Percentiles rank a stretch among this genome's conserved stretches.
Evolutionary conservation across 352 stramenopile genomes (phyloP).

Genomic region (Phytophthora podocarpi): DNA sequence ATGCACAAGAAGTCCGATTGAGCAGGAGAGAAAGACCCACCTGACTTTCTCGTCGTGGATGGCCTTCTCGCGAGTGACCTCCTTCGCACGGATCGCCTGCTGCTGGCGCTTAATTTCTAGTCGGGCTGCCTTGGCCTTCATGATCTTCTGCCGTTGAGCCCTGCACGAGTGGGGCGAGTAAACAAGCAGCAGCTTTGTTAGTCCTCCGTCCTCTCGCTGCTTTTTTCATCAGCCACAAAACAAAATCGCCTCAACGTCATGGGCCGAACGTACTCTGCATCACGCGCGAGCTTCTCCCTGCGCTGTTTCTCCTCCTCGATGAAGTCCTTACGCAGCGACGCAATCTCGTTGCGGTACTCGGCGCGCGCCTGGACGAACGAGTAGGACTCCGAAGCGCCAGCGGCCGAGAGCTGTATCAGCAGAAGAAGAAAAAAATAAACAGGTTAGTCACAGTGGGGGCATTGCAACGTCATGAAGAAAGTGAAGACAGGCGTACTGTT

Average conservation of each 20-base stretch:
- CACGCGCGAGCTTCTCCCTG: slow-evolving; percentile 79
- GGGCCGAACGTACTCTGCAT: slow-evolving; percentile 77
- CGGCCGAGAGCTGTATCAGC: slow-evolving; percentile 42
- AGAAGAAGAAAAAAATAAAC: not conserved
- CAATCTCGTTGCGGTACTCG: slow-evolving; percentile 75
- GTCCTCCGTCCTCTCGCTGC: not conserved
- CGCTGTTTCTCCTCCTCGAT: slow-evolving; percentile 72
- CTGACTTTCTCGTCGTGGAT: slow-evolving; percentile 80
- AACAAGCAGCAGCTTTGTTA: not conserved
- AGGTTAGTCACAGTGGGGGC: not conserved
- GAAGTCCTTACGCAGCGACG: slow-evolving; percentile 72
- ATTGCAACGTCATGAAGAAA: not conserved
- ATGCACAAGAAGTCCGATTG: not conserved
- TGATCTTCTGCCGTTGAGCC: slow-evolving; percentile 79
- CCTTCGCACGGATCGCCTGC: slow-evolving; percentile 80
- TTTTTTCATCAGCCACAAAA: not conserved
- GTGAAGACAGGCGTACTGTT: slow-evolving; percentile 27
- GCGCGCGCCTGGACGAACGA: slow-evolving; percentile 75
- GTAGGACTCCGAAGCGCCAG: slow-evolving; percentile 49
- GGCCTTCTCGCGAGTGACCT: slow-evolving; percentile 81
- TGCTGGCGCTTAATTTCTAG: slow-evolving; percentile 90
- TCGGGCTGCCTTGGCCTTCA: slow-evolving; percentile 87
- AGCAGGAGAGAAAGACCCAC: slow-evolving; percentile 24
- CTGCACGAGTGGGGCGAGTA: slow-evolving; percentile 28
- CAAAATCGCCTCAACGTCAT: not conserved